Conservation (phyloP, 2,329 filamentous ascomycete genomes). For the Microsporum audouinii region DNA sequence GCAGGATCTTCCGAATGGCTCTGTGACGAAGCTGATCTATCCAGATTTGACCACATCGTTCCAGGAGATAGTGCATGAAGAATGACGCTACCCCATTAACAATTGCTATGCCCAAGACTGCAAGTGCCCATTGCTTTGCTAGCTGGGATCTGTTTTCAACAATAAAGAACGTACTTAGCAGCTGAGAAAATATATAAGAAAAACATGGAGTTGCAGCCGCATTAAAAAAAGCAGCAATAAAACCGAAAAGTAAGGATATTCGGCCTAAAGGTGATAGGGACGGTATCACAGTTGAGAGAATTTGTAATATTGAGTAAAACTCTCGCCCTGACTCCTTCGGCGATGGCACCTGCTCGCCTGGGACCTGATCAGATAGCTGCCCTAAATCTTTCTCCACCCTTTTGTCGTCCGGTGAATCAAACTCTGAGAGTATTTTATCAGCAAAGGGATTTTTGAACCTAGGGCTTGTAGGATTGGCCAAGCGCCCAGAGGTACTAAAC, state of each 20-base stretch:
- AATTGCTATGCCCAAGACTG: constrained; percentile 56
- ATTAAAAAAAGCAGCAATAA: constrained; percentile 52
- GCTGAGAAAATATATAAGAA: constrained; percentile 60
- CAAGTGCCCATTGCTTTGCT: constrained; percentile 56
- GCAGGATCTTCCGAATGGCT: constrained; percentile 58
- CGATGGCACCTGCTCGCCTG: neutral
- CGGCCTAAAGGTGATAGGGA: constrained; percentile 44
- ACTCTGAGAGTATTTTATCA: neutral
- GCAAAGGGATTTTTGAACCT: neutral
- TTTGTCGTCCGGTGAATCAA: neutral
- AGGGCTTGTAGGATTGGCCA: neutral
- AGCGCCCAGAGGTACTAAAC: neutral
- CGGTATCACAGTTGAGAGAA: constrained; percentile 61
- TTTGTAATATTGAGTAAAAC: constrained; percentile 36
- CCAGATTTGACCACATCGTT: constrained; percentile 64
- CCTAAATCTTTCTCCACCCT: neutral
- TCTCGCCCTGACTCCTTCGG: neutral
- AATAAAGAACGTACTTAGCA: constrained; percentile 59
- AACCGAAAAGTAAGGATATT: constrained; percentile 46
- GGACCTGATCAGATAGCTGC: neutral
- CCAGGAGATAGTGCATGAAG: constrained; percentile 58
- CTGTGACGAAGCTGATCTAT: constrained; percentile 57
- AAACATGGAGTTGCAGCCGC: constrained; percentile 62
- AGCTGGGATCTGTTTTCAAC: constrained; percentile 37
- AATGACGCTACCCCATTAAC: constrained; percentile 56